These are phyloP conservation scores for Moricandia moricandioides DNA, from an alignment of 345 rosid species.

Conservation along the genomic window DNA sequence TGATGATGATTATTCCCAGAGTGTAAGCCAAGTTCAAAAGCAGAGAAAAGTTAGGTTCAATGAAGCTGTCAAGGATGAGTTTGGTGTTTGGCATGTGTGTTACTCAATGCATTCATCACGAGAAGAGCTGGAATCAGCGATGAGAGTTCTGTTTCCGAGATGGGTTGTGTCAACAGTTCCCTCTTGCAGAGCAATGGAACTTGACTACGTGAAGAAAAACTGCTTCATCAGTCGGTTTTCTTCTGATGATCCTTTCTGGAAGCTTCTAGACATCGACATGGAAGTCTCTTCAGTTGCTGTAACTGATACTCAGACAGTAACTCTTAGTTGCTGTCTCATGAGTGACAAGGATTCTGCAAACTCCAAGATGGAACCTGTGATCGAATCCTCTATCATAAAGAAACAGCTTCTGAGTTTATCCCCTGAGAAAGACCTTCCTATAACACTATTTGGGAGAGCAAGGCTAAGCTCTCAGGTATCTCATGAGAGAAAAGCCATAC, in stretches of 20 bases:
- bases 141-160: constrained; percentile 68
- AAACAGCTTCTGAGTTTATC: constrained; percentile 43
- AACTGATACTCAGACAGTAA: constrained; percentile 20
- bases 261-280: constrained; percentile 60
- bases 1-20: constrained; percentile 25
- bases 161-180: constrained; percentile 85
- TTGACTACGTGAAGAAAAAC: constrained; percentile 61
- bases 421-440: constrained; percentile 44
- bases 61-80: constrained; percentile 72
- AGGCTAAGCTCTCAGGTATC: constrained; percentile 47
- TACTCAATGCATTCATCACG: constrained; percentile 84
- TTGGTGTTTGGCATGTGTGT: constrained; percentile 88
- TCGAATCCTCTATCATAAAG: constrained; percentile 29
- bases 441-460: constrained; percentile 80
- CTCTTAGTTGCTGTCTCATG: constrained; percentile 33
- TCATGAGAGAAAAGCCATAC: constrained; percentile 20
- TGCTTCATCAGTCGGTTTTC: constrained; percentile 47
- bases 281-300: constrained; percentile 39
- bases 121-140: constrained; percentile 74
- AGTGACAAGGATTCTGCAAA: constrained; percentile 34
- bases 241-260: constrained; percentile 68
- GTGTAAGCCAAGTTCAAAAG: constrained; percentile 32
- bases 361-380: constrained; percentile 26
- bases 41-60: constrained; percentile 48
- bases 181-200: constrained; percentile 70